Percentiles rank a stretch among this genome's conserved stretches.
Evolutionary conservation across 495 filamentous ascomycete species (phyloP).

Genomic region (Amphirosellinia nigrospora): DNA sequence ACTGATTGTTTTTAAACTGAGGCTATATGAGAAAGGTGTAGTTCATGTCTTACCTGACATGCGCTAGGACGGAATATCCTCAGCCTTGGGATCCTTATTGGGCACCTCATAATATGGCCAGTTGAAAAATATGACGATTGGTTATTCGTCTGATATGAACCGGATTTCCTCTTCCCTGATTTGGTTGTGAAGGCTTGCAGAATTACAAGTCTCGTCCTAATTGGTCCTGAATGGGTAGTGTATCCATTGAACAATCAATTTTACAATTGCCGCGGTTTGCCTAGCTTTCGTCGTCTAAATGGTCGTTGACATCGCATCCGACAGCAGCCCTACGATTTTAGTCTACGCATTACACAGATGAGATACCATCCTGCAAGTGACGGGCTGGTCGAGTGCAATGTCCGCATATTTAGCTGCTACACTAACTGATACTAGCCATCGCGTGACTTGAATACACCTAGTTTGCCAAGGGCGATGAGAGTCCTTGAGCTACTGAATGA

Average conservation of each 20-base stretch:
- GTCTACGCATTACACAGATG: neutral
- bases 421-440: neutral
- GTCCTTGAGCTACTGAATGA: neutral
- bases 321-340: neutral
- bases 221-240: too few species aligned
- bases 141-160: too few species aligned
- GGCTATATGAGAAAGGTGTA: neutral
- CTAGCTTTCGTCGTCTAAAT: too few species aligned
- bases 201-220: neutral
- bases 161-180: neutral
- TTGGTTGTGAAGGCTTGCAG: neutral
- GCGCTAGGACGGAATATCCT: neutral
- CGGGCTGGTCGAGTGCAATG: too few species aligned
- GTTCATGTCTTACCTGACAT: neutral
- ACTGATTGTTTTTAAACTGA: neutral
- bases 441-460: too few species aligned
- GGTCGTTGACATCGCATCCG: too few species aligned
- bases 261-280: too few species aligned
- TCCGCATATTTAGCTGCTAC: neutral
- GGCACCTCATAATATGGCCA: too few species aligned
- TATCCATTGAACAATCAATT: too few species aligned
- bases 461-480: neutral
- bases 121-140: too few species aligned
- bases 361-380: neutral
- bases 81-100: conserved; percentile 10